Conservation (phyloP, 2,329 filamentous ascomycete genomes). For the Stagonosporopsis cucurbitacearum region DNA sequence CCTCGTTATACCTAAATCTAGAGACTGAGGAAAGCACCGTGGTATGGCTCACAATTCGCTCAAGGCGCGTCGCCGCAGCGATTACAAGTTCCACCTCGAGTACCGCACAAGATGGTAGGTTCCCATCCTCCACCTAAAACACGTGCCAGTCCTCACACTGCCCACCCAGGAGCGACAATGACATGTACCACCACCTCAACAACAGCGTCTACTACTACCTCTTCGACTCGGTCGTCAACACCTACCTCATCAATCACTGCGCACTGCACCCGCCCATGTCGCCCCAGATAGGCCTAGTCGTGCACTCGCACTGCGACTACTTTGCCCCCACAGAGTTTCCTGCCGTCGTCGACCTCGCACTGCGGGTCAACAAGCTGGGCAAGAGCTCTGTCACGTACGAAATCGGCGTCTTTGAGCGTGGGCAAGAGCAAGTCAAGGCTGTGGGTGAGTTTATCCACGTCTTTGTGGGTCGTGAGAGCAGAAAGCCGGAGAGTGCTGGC, state of each 20-base stretch:
- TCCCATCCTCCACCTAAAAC: neutral
- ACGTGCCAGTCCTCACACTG: constrained; percentile 15
- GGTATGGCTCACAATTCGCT: constrained; percentile 37
- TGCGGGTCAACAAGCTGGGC: constrained; percentile 84
- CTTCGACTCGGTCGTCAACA: constrained; percentile 91
- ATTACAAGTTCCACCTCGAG: constrained; percentile 80
- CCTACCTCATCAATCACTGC: constrained; percentile 82
- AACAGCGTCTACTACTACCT: constrained; percentile 86
- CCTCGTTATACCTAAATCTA: neutral
- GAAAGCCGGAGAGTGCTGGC: constrained; percentile 69
- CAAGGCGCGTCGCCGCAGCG: constrained; percentile 69
- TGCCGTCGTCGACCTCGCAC: constrained; percentile 77
- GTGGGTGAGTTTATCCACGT: constrained; percentile 89
- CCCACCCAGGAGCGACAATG: constrained; percentile 75
- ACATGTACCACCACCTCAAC: constrained; percentile 95
- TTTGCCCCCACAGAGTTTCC: constrained; percentile 84
- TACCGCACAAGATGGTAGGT: constrained; percentile 88
- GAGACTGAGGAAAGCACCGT: too few relatives aligned
- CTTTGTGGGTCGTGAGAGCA: constrained; percentile 78
- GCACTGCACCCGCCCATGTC: constrained; percentile 73
- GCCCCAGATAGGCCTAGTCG: constrained; percentile 79
- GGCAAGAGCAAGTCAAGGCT: constrained; percentile 75
- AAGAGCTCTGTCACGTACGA: constrained; percentile 90
- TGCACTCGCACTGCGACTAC: constrained; percentile 85
- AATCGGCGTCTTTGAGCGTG: constrained; percentile 81